These are phyloP conservation scores for Ceratobasidium sp. DNA, from an alignment of 1,284 basidiomycete species.

Conservation along the genomic window DNA sequence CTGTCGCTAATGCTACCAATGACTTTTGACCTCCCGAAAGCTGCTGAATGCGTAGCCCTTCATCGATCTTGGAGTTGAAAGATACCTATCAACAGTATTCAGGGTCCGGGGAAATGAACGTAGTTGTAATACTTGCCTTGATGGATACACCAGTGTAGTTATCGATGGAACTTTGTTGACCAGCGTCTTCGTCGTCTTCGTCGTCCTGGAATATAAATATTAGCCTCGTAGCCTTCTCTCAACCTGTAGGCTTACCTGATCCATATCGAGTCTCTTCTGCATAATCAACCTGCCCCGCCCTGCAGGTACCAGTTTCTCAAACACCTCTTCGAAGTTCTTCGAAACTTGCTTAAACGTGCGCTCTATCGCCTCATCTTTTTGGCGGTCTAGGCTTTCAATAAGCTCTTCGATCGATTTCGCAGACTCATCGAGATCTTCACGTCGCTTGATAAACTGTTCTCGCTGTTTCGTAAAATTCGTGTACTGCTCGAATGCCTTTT, in stretches of 20 bases:
- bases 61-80: conserved; percentile 97
- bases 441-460: conserved; percentile 83
- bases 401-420: conserved; percentile 90
- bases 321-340: conserved; percentile 95
- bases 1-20: conserved; percentile 91
- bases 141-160: conserved; percentile 97
- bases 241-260: conserved; percentile 63
- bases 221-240: not conserved
- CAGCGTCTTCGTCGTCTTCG: conserved; percentile 70
- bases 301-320: conserved; percentile 94
- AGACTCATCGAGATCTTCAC: conserved; percentile 88
- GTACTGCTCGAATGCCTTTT: conserved; percentile 99
- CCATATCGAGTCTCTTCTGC: conserved; percentile 71
- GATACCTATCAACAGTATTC: conserved; percentile 67
- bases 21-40: conserved; percentile 98
- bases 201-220: conserved; percentile 59
- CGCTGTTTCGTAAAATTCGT: conserved; percentile 97
- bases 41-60: conserved; percentile 94
- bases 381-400: conserved; percentile 92
- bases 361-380: conserved; percentile 98
- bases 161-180: conserved; percentile 78
- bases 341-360: conserved; percentile 98
- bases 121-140: conserved; percentile 59
- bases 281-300: conserved; percentile 91
- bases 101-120: not conserved